Evolutionary conservation across 1,284 basidiomycete genomes (phyloP), one percentile per base, ranked within the genome.

Genomic region (Ustilago cynodontis): DNA sequence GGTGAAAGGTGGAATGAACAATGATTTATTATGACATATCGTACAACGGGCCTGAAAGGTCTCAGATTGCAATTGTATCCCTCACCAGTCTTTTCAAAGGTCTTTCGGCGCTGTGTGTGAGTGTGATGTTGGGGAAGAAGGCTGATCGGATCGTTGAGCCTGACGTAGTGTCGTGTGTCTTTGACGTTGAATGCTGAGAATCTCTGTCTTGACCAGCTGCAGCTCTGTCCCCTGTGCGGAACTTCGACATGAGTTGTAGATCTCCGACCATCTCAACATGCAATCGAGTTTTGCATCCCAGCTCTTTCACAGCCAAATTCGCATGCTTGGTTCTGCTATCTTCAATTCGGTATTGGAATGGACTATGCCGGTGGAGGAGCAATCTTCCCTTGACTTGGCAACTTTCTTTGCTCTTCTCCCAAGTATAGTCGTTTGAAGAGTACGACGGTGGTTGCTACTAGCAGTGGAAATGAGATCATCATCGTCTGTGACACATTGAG

Each of bases 391-490:
- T 68, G 70, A n/a, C 39, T 47, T 8, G 80, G 80, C 3, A 82
- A 59, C 20, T 68, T 76, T 3, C 72, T 53, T 58, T 82, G 82
- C 60, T 83, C 77, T 49, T 82, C 77, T 26, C 82, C 82, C 6
- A 83, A 53, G 37, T 81, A 82, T 11, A 83, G 72, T 13, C 82
- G 71, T 58, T 82, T 83, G 68, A 80, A 77, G 8, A 83, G 76
- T 22, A 83, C 77, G 10, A 80, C 79, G 14, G 62, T 55, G 2
- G 78, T 77, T 2, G 71, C 78, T 18, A 79, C 71, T 14, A 77
- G 60, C 1, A 79, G 45, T 0, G 78, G 78, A 45, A 79, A 74
- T 0, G 67, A 68, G 53, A 77, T 52, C 73, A 77, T 71, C 2
- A 79, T 77, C 16, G 71, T 76, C 78, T 79, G 59, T 18, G 26